These are phyloP conservation scores for Fistulifera solaris DNA, from an alignment of 108 stramenopile species.

Conservation along the genomic window DNA sequence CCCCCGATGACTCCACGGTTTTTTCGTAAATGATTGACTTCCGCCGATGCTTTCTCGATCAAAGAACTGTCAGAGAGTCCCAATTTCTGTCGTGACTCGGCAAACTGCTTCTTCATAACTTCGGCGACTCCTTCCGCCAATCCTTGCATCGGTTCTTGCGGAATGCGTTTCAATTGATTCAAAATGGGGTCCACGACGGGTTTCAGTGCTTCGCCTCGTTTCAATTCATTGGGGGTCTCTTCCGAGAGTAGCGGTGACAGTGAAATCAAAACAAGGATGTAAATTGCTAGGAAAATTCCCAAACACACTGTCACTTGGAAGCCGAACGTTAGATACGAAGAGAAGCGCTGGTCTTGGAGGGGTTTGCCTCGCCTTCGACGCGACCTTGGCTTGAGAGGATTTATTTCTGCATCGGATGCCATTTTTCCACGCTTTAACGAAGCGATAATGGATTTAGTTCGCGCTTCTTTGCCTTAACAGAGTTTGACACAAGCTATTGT, in stretches of 20 bases:
- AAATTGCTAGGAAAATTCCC: constrained; percentile 26
- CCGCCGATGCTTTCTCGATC: constrained; percentile 22
- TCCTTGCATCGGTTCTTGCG: constrained; percentile 10
- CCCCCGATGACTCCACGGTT: not conserved
- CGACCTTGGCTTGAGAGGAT: not conserved
- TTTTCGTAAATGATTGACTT: constrained; percentile 24
- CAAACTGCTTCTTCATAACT: constrained; percentile 18
- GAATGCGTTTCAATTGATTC: not conserved
- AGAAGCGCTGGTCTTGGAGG: constrained; percentile 25
- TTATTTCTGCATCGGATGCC: constrained; percentile 1
- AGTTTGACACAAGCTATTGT: not conserved
- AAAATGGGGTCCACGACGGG: constrained; percentile 2
- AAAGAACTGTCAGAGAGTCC: constrained; percentile 30
- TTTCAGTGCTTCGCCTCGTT: constrained; percentile 5
- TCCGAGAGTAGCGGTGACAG: constrained; percentile 27
- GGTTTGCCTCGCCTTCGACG: not conserved
- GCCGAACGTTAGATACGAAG: constrained; percentile 39
- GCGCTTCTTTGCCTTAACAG: not conserved
- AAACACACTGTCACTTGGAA: constrained; percentile 23
- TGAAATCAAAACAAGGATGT: constrained; percentile 26
- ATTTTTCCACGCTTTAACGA: not conserved
- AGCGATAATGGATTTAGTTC: not conserved
- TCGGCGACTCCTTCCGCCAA: constrained; percentile 18
- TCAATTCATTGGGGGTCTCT: constrained; percentile 5
- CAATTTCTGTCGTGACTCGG: constrained; percentile 18